Conservation (phyloP, 2,329 filamentous ascomycete species). For the Colletotrichum melonis region DNA sequence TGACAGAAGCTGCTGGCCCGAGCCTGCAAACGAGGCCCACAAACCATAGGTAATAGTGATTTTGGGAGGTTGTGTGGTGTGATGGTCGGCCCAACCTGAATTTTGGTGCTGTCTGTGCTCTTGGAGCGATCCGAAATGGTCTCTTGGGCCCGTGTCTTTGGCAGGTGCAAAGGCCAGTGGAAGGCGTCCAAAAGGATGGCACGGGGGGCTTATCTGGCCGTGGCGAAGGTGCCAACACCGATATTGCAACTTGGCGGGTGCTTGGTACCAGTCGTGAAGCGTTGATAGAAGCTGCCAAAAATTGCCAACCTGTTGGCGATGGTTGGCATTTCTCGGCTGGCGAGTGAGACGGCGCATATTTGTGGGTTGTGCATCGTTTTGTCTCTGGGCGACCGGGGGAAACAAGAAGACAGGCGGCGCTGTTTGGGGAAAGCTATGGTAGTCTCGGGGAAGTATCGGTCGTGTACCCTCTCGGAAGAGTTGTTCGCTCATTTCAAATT, state of each 20-base stretch:
- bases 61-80: neutral
- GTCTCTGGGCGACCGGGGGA: slow-evolving; percentile 12
- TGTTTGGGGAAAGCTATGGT: neutral
- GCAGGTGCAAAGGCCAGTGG: neutral
- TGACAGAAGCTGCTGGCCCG: neutral
- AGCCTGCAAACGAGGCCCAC: neutral
- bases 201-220: slow-evolving; percentile 16
- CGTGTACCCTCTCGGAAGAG: slow-evolving; percentile 11
- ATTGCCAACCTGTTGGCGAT: slow-evolving; percentile 24
- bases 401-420: neutral
- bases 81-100: neutral
- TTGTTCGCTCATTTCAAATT: slow-evolving; percentile 4
- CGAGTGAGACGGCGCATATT: slow-evolving; percentile 21
- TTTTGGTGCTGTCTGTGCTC: slow-evolving; percentile 5
- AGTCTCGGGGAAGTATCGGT: slow-evolving; percentile 16
- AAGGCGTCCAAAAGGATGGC: neutral
- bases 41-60: neutral
- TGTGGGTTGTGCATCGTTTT: slow-evolving; percentile 17
- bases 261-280: slow-evolving; percentile 32
- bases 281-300: slow-evolving; percentile 30
- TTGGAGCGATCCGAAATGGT: neutral
- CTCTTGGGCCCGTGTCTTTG: slow-evolving; percentile 4
- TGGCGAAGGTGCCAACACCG: slow-evolving; percentile 32
- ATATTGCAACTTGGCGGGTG: slow-evolving; percentile 32
- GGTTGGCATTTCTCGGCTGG: slow-evolving; percentile 33